Evolutionary conservation across 2,329 filamentous ascomycete species (phyloP).

Genomic region (Neofusicoccum cordaticola): DNA sequence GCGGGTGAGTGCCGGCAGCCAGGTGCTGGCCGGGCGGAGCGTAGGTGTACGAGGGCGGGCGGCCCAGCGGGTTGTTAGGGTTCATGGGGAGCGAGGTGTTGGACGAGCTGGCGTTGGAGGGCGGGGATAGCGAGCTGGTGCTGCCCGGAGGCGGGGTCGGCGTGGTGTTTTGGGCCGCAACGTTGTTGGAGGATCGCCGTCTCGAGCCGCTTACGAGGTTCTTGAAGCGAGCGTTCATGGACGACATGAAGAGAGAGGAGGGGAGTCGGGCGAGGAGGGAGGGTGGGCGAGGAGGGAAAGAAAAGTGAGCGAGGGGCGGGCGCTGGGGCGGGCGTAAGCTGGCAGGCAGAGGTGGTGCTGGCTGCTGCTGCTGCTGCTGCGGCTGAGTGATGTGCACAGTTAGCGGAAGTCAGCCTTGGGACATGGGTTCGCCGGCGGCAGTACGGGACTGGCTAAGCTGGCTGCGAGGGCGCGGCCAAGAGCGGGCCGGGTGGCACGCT

Average conservation of each 20-base stretch:
- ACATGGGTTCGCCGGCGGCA: slow-evolving; percentile 13
- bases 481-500: slow-evolving; percentile 8
- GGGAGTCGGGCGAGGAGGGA: slow-evolving; percentile 24
- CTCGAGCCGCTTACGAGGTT: slow-evolving; percentile 72
- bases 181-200: slow-evolving; percentile 65
- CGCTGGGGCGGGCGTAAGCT: slow-evolving; percentile 6
- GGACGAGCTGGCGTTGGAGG: slow-evolving; percentile 37
- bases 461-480: slow-evolving; percentile 11
- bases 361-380: slow-evolving; percentile 12
- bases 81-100: slow-evolving; percentile 50
- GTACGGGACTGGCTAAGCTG: slow-evolving; percentile 7
- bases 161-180: slow-evolving; percentile 35
- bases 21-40: slow-evolving; percentile 40
- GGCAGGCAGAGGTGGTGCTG: slow-evolving; percentile 14
- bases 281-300: background rate
- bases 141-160: slow-evolving; percentile 36
- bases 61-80: slow-evolving; percentile 53
- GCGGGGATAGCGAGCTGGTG: slow-evolving; percentile 36
- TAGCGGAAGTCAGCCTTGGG: slow-evolving; percentile 18
- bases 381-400: slow-evolving; percentile 15
- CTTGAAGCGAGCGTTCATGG: slow-evolving; percentile 68
- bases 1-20: slow-evolving; percentile 26
- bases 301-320: slow-evolving; percentile 14
- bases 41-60: slow-evolving; percentile 64
- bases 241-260: slow-evolving; percentile 28